Base-by-base conservation (phyloP, 2,329 filamentous ascomycete species). In the Rutstroemia sp. region DNA sequence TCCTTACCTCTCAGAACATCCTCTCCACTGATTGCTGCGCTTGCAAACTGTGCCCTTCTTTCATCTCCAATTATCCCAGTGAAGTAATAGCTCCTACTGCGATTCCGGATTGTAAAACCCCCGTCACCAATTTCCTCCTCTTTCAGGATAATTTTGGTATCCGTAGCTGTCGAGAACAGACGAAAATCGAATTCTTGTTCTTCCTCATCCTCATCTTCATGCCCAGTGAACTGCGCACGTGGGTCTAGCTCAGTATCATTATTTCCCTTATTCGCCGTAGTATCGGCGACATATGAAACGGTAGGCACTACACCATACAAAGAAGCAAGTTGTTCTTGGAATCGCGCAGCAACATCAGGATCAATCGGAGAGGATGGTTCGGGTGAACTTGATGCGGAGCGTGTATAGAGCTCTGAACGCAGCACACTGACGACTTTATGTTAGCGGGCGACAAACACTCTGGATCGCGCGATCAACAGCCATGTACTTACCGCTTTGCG, bases 181-280 rank as follows among this genome's bases (percentile, higher is more conserved):
- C 79, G 74, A 65, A 85, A 85, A 54, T 77, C 74, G 61, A 82
- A 84, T 52, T 59, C 63, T 52, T 76, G 75, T 49, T 76, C 72
- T 37, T 61, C 62, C 3, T 62, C 57, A 4, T 65, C 59, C 39
- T 54, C 60, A 21, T 65, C 59, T 38, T 53, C 60, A 21, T 64
- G 30, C 30, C 48, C 51, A 23, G 18, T 30, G 7, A 10, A 19
- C 4, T 42, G 34, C 64, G 59, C 2, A 10, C 49, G n/a, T 47
- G 14, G 42, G 30, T 25, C 8, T 41, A 23, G 27, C 30, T 25
- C 25, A n/a, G 18, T 34, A 6, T 61, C 63, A 7, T 64, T 69
- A 14, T 71, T 64, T 6, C 58, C 59, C 14, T 65, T 63, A 64
- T 61, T 2, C 10, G 44, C 4, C n/a, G 16, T 38, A 37, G n/a